phyloP scores from a whole-genome alignment of 176 grass and related monocot species.

The Cymbopogon citratus region DNA sequence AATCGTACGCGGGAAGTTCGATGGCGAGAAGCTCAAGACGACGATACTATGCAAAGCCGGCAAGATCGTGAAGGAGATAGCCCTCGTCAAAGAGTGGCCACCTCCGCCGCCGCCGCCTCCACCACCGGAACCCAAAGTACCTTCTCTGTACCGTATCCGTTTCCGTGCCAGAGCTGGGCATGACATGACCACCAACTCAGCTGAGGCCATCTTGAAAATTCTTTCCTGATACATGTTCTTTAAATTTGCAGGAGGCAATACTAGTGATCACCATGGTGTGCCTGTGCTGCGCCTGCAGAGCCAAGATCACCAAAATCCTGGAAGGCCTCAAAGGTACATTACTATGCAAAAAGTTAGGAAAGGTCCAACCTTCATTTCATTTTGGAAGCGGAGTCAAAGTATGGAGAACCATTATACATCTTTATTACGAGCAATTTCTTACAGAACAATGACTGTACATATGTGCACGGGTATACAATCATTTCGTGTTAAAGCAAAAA shows the following conservation, averaged over 20 bases:
- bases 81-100: constrained; percentile 1
- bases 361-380: background rate
- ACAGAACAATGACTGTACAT: background rate
- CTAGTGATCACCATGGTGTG: constrained; percentile 17
- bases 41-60: constrained; percentile 16
- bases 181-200: too few relatives aligned
- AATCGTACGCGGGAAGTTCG: constrained; percentile 30
- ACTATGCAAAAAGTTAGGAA: background rate
- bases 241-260: constrained; percentile 29
- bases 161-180: background rate
- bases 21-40: constrained; percentile 2
- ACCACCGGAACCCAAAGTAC: background rate
- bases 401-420: background rate
- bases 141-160: too few relatives aligned
- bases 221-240: background rate
- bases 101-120: too few relatives aligned
- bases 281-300: constrained; percentile 18
- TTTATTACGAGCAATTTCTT: background rate
- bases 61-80: background rate
- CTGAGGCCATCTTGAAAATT: background rate
- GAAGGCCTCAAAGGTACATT: constrained; percentile 26
- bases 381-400: background rate
- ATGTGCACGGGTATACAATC: background rate
- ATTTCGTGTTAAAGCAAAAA: background rate
- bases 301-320: constrained; percentile 26